These are phyloP conservation scores for Tuber brumale DNA, from an alignment of 495 filamentous ascomycete species.

Conservation along the genomic window DNA sequence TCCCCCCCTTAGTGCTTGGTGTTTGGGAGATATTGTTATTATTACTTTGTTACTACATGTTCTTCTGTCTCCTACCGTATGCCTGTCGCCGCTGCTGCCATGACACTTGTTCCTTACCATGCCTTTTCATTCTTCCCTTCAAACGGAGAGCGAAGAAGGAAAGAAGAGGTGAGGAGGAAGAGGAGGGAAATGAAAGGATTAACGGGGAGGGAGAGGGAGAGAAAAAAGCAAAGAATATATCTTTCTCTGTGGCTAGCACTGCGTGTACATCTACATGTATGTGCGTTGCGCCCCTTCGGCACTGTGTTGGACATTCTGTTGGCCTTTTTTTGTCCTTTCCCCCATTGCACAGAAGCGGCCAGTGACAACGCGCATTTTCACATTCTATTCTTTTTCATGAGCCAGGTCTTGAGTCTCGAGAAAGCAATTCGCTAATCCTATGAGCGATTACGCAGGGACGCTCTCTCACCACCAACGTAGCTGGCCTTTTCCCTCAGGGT, in stretches of 20 bases:
- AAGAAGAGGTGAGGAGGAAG: constrained; percentile 4
- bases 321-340: background rate
- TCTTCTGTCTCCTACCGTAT: background rate
- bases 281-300: background rate
- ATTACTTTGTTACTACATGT: background rate
- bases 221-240: constrained; percentile 1
- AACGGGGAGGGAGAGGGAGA: background rate
- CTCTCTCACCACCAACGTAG: constrained; percentile 30
- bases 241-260: background rate
- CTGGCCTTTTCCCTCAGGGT: constrained; percentile 41
- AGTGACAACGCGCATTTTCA: background rate
- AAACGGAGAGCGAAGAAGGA: background rate
- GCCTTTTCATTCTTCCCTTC: constrained; percentile 7
- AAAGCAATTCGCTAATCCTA: constrained; percentile 2
- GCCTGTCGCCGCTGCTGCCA: background rate
- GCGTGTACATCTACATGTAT: background rate
- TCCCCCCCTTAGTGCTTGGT: constrained; percentile 5
- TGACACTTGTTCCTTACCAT: background rate
- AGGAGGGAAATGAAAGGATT: constrained; percentile 9
- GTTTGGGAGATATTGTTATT: constrained; percentile 9
- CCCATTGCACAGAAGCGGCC: background rate
- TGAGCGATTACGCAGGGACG: constrained; percentile 31
- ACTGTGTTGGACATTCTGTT: background rate
- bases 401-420: background rate
- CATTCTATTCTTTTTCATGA: background rate